A percentile compares a stretch with the other conserved stretches of the same genome.
Evolutionary conservation across 208 protist species (phyloP).

Genomic region (Wallacemonas sp.): DNA sequence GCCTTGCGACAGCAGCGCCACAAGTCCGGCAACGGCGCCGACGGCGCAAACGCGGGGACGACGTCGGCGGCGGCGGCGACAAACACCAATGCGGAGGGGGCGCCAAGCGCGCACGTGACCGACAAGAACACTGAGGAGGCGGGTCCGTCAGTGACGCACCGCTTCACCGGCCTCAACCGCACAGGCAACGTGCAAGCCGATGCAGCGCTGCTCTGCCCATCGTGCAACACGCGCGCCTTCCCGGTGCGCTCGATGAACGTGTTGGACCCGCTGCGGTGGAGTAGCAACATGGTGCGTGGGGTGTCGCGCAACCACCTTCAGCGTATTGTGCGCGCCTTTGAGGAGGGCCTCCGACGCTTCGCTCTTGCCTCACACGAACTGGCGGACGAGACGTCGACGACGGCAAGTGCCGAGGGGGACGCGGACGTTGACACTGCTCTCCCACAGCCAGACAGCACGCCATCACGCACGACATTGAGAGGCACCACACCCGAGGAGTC

Average conservation of each 20-base stretch:
- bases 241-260: slow-evolving; percentile 89
- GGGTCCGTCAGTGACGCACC: no score
- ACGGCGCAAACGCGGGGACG: background rate
- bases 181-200: slow-evolving; percentile 34
- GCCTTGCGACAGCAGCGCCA: background rate
- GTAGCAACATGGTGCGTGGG: slow-evolving; percentile 87
- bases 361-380: slow-evolving; percentile 40
- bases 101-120: background rate
- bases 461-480: no score
- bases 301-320: slow-evolving; percentile 84
- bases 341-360: slow-evolving; percentile 55
- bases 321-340: slow-evolving; percentile 69
- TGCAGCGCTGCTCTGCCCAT: slow-evolving; percentile 44
- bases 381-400: background rate
- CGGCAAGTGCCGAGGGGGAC: background rate
- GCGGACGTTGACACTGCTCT: background rate
- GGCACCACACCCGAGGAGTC: background rate
- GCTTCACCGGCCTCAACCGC: slow-evolving; percentile 27
- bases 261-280: slow-evolving; percentile 89
- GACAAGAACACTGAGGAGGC: background rate
- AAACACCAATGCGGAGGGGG: no score
- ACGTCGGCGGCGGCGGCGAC: background rate
- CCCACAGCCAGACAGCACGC: background rate
- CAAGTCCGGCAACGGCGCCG: background rate
- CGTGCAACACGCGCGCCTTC: slow-evolving; percentile 68